Conservation (phyloP, 176 grass and related monocot species). For the Hyparrhenia diplandra region DNA sequence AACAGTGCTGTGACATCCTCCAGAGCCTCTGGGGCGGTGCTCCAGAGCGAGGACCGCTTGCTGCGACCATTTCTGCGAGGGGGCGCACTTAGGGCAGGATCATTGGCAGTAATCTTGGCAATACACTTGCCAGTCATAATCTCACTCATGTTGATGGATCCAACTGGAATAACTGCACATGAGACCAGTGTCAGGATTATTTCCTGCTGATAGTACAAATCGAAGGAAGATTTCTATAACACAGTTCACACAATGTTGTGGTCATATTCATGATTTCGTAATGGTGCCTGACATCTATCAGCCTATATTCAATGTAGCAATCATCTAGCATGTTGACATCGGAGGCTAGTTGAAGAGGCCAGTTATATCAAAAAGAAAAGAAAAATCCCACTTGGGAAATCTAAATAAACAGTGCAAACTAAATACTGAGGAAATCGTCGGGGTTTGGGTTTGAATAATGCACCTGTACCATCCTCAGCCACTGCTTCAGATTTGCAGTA, state of each 20-base stretch:
- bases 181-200: not conserved
- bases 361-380: not conserved
- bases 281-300: not conserved
- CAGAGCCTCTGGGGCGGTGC: slow-evolving; percentile 75
- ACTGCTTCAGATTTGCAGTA: slow-evolving; percentile 82
- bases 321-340: not conserved
- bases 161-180: slow-evolving; percentile 54
- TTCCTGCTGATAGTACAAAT: slow-evolving; percentile 9
- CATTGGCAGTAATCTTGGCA: slow-evolving; percentile 84
- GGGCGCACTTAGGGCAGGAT: slow-evolving; percentile 38
- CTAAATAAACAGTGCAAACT: not conserved
- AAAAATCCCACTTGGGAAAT: not conserved
- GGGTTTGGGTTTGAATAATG: not conserved
- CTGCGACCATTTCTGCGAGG: slow-evolving; percentile 33
- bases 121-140: slow-evolving; percentile 98
- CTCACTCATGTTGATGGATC: slow-evolving; percentile 98
- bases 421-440: slow-evolving; percentile 3
- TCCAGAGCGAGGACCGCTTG: slow-evolving; percentile 50
- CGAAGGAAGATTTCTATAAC: not conserved
- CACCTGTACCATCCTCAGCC: slow-evolving; percentile 48
- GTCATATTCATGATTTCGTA: not conserved
- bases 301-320: not conserved
- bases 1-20: slow-evolving; percentile 91
- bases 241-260: not conserved
- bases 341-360: not conserved